Base-by-base conservation (phyloP, 1,284 basidiomycete genomes). In the Porogramme epimiltina region DNA sequence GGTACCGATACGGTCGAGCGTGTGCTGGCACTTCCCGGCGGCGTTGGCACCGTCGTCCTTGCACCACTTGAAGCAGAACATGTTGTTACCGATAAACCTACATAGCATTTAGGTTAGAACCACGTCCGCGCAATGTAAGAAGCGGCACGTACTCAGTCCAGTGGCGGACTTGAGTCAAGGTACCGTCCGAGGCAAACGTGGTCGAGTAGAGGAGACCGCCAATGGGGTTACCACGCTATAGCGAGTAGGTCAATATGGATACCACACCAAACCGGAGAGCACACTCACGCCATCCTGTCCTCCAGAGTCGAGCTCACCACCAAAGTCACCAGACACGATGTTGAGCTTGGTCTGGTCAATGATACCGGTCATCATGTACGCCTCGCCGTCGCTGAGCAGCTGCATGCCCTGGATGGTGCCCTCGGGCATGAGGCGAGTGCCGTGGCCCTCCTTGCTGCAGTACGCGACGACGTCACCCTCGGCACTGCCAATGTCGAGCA, bases 381-480 rank as follows among this genome's bases (percentile, higher is more conserved):
- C 18, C 18, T 40, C 38, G 20, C 22, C 22, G 10, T 18, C 18
- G 18, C 13, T 19, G 38, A 40, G 76, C 64, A 85, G 79, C 65
- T 89, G 86, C 2, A 86, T 77, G 57, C 84, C 87, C 26, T 75
- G 72, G 53, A 91, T 72, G 8, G 85, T 73, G 24, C 24, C 83
- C n/a, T 76, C 69, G 38, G 84, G 84, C 22, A 91, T 85, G 23
- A 79, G 66, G 45, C 88, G 84, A 1, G 84, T 74, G 5, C 88
- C 87, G 52, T 77, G 78, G 15, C 83, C 82, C 45, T 79, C 75
- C 65, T 81, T 84, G 33, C 85, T 87, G 73, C 88, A 92, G 81
- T 81, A 91, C 0, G 85, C 82, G n/a, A 91, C 84, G 56, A 81
- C 84, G 64, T 82, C 74, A 36, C 75, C 80, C 67, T 91, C 89